Evolutionary conservation across 176 grass and related monocot species (phyloP).

Genomic region (Saccharum spontaneum): DNA sequence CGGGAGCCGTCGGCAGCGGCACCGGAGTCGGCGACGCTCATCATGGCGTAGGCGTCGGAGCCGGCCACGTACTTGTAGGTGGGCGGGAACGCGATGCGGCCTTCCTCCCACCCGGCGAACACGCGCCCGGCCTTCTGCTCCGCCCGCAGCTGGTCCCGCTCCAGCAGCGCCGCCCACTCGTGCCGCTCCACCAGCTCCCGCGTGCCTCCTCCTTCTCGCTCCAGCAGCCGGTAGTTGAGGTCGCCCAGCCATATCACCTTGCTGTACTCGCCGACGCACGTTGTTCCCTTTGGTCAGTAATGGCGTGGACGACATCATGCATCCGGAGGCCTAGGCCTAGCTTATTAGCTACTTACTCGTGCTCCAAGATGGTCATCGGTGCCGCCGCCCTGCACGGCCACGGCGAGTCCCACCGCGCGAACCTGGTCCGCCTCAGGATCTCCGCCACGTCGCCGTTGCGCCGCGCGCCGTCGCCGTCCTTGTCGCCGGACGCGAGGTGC

Average conservation of each 20-base stretch:
- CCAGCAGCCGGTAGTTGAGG: conserved; percentile 72
- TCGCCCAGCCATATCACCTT: conserved; percentile 91
- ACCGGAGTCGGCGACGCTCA: not conserved
- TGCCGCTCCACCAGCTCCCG: conserved; percentile 49
- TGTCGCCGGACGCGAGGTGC: conserved; percentile 87
- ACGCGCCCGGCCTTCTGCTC: conserved; percentile 72
- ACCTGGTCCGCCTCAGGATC: conserved; percentile 77
- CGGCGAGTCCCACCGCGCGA: not conserved
- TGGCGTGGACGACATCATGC: too few relatives aligned
- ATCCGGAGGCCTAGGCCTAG: not conserved
- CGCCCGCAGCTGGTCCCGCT: conserved; percentile 69
- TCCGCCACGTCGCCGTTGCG: conserved; percentile 75
- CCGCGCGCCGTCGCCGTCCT: conserved; percentile 77
- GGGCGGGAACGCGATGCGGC: conserved; percentile 71
- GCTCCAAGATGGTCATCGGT: conserved; percentile 77
- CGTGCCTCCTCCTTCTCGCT: not conserved
- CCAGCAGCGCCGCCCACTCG: conserved; percentile 64
- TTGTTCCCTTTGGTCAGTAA: too few relatives aligned
- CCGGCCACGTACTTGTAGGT: conserved; percentile 87
- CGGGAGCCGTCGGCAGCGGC: not conserved
- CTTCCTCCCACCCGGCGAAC: conserved; percentile 86
- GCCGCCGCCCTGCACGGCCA: too few relatives aligned
- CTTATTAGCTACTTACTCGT: conserved; percentile 51
- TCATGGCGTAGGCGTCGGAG: conserved; percentile 72
- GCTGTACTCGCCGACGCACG: conserved; percentile 25